phyloP scores from a whole-genome alignment of 2,329 filamentous ascomycete genomes.

The Chrysoporthe austroafricana region DNA sequence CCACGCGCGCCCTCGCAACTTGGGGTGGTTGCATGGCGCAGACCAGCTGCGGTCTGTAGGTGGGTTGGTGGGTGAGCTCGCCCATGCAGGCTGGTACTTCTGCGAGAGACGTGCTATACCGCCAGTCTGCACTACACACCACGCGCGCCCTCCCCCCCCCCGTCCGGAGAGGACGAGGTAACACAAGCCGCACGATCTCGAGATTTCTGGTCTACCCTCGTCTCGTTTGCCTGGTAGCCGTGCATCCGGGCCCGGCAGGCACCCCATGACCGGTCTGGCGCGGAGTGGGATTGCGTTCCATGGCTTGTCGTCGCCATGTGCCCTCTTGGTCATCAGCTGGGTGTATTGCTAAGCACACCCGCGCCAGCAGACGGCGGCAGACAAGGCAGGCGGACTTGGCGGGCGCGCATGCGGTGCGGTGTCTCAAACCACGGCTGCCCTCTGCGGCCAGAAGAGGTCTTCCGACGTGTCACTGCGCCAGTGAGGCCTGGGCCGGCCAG shows the following conservation, averaged over 20 bases:
- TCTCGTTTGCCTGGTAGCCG: neutral
- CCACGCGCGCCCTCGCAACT: neutral
- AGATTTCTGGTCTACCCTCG: neutral
- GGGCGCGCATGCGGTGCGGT: no score
- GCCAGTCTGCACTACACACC: neutral
- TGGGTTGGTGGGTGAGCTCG: neutral
- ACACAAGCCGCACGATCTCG: neutral
- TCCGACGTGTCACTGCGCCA: neutral
- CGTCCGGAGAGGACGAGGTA: neutral
- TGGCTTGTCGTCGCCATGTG: no score
- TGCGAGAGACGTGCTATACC: neutral
- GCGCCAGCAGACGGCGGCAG: no score
- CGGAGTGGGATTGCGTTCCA: no score
- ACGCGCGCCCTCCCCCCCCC: neutral
- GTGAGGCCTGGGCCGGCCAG: neutral
- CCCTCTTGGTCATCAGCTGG: no score
- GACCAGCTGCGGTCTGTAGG: neutral
- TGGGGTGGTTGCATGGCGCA: neutral
- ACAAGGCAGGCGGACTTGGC: no score
- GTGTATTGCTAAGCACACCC: no score
- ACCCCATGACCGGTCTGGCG: no score
- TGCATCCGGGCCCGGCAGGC: no score
- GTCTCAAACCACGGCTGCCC: neutral
- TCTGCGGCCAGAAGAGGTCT: neutral
- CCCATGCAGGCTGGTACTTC: neutral